Evolutionary conservation across 768 basidiomycete species (phyloP).

Genomic region (Saitozyma podzolica): DNA sequence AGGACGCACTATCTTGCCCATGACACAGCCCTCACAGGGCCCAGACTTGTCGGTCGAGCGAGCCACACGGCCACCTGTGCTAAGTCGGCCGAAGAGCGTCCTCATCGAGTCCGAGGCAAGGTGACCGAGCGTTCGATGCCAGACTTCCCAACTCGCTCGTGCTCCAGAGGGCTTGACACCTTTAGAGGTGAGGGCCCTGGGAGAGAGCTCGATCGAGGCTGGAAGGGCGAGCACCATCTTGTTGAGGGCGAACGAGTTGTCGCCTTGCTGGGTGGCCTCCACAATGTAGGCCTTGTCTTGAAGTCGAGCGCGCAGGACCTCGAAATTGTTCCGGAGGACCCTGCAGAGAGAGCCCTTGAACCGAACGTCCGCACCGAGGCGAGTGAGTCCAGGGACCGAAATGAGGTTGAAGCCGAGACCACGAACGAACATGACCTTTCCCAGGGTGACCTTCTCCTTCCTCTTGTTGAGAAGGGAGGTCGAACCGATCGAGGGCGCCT

Average conservation of each 20-base stretch:
- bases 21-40: slow-evolving; percentile 1
- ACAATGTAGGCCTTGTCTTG: slow-evolving; percentile 4
- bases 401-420: slow-evolving; percentile 10
- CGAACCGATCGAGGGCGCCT: slow-evolving; percentile 1
- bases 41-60: slow-evolving; percentile 4
- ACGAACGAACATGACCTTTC: slow-evolving; percentile 3
- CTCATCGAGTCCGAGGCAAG: slow-evolving; percentile 8
- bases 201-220: slow-evolving; percentile 2
- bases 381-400: slow-evolving; percentile 7
- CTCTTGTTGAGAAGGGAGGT: slow-evolving; percentile 1
- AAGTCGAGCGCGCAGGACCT: slow-evolving; percentile 6
- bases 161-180: slow-evolving; percentile 1
- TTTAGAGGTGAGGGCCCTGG: neutral
- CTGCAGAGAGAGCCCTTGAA: slow-evolving; percentile 6
- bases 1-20: slow-evolving; percentile 1
- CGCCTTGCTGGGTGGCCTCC: neutral
- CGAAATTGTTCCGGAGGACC: slow-evolving; percentile 1
- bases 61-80: slow-evolving; percentile 7
- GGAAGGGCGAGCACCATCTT: slow-evolving; percentile 2
- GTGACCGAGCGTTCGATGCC: slow-evolving; percentile 11
- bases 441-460: slow-evolving; percentile 2
- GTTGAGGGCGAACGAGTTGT: neutral
- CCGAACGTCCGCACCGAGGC: slow-evolving; percentile 4
- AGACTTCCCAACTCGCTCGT: slow-evolving; percentile 4
- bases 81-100: slow-evolving; percentile 5